phyloP scores from a whole-genome alignment of 2,329 filamentous ascomycete species.

The Colletotrichum zoysiae region DNA sequence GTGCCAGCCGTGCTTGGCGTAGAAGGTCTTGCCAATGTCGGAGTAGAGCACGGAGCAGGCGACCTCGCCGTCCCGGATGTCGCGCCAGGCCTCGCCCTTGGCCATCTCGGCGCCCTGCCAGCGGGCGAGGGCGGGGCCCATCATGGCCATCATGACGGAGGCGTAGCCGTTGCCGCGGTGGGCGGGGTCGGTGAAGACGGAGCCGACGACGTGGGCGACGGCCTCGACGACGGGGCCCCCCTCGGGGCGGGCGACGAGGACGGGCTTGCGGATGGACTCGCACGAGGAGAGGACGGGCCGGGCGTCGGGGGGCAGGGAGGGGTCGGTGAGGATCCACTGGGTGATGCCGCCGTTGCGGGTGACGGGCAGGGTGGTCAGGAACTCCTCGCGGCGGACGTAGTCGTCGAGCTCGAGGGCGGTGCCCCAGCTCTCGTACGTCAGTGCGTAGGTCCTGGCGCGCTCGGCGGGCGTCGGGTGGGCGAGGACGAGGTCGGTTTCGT shows the following conservation, averaged over 20 bases:
- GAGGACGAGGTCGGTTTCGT: conserved; percentile 55
- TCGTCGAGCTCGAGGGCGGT: conserved; percentile 64
- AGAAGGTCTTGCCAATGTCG: conserved; percentile 87
- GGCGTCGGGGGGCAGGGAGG: conserved; percentile 50
- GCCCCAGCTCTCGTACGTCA: conserved; percentile 71
- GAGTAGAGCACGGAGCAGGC: conserved; percentile 86
- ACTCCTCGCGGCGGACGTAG: conserved; percentile 71
- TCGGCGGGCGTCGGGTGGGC: conserved; percentile 69
- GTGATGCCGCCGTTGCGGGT: conserved; percentile 69
- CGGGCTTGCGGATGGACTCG: conserved; percentile 73
- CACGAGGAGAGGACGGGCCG: conserved; percentile 73
- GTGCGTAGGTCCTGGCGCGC: conserved; percentile 64
- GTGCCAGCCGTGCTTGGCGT: conserved; percentile 82
- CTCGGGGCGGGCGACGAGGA: conserved; percentile 58
- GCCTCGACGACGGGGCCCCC: conserved; percentile 61
- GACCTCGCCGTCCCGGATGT: conserved; percentile 50
- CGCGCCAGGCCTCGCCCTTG: conserved; percentile 43
- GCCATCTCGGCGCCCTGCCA: conserved; percentile 51
- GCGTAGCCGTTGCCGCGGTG: conserved; percentile 82
- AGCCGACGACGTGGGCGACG: conserved; percentile 80
- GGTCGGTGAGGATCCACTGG: conserved; percentile 73
- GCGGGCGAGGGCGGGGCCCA: conserved; percentile 61
- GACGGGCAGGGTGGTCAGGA: conserved; percentile 69
- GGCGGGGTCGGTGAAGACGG: conserved; percentile 79
- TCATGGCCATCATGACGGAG: conserved; percentile 77